These are phyloP conservation scores for Fusarium penzigii DNA, from an alignment of 2,329 filamentous ascomycete species.

Conservation along the genomic window DNA sequence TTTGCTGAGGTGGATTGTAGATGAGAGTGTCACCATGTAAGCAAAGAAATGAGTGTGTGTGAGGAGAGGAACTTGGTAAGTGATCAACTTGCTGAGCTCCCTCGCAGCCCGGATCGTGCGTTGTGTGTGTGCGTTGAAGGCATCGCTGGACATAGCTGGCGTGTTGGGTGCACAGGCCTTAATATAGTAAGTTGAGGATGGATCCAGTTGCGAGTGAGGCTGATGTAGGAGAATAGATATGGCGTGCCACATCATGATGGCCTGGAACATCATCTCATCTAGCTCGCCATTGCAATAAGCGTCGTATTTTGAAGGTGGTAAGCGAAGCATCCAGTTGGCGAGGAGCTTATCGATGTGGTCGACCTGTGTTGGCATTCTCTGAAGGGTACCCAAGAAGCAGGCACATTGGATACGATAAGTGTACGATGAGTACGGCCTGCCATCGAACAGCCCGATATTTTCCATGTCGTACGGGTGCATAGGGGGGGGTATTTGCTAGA, in stretches of 20 bases:
- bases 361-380: constrained; percentile 56
- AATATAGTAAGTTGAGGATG: constrained; percentile 56
- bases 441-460: constrained; percentile 68
- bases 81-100: constrained; percentile 72
- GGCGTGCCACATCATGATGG: constrained; percentile 71
- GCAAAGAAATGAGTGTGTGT: constrained; percentile 83
- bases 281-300: constrained; percentile 71
- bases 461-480: constrained; percentile 74
- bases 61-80: constrained; percentile 68
- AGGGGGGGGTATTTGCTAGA: constrained; percentile 56
- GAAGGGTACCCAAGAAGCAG: constrained; percentile 74
- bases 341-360: constrained; percentile 52
- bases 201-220: constrained; percentile 73
- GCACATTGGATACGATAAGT: constrained; percentile 81
- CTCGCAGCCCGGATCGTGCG: constrained; percentile 80
- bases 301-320: constrained; percentile 71
- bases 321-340: constrained; percentile 75
- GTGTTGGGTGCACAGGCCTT: constrained; percentile 68
- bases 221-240: constrained; percentile 75
- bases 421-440: constrained; percentile 76
- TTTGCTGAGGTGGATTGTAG: constrained; percentile 78
- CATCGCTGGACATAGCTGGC: constrained; percentile 48
- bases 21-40: constrained; percentile 74
- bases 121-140: constrained; percentile 69
- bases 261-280: constrained; percentile 91